Evolutionary conservation across 768 basidiomycete species (phyloP).

Genomic region (Lactarius trivialis): DNA sequence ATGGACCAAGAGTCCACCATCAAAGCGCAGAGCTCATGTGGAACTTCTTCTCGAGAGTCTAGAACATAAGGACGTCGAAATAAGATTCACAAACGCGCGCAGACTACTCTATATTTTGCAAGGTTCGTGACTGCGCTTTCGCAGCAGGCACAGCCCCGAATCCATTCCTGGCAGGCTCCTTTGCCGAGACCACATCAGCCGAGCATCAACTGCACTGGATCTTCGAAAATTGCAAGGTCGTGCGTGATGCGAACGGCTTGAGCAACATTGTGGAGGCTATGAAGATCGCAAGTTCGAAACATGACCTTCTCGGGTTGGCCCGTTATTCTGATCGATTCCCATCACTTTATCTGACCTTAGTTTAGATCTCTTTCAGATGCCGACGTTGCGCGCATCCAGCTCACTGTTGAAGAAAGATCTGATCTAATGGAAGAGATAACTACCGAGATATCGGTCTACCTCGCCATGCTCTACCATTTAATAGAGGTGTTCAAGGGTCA

Average conservation of each 20-base stretch:
- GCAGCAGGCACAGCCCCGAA: slow-evolving; percentile 6
- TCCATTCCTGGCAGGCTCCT: slow-evolving; percentile 53
- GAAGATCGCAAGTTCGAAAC: slow-evolving; percentile 83
- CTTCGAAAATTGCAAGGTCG: slow-evolving; percentile 85
- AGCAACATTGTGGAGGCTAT: slow-evolving; percentile 79
- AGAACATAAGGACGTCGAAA: slow-evolving; percentile 78
- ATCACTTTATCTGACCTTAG: slow-evolving; percentile 1
- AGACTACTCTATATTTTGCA: slow-evolving; percentile 87
- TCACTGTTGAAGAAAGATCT: slow-evolving; percentile 60
- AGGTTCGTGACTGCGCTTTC: slow-evolving; percentile 42
- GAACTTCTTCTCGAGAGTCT: slow-evolving; percentile 79
- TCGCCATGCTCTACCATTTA: slow-evolving; percentile 92
- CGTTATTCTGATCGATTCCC: background rate
- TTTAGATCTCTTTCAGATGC: slow-evolving; percentile 67
- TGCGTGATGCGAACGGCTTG: slow-evolving; percentile 78
- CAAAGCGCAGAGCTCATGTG: slow-evolving; percentile 64
- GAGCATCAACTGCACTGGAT: slow-evolving; percentile 96
- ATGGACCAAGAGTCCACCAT: slow-evolving; percentile 66
- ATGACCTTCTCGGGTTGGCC: slow-evolving; percentile 69
- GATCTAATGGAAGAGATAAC: slow-evolving; percentile 86
- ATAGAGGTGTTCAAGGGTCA: slow-evolving; percentile 91
- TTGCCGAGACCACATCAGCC: slow-evolving; percentile 83
- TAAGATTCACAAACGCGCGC: slow-evolving; percentile 81
- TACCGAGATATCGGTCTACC: slow-evolving; percentile 87
- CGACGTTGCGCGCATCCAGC: slow-evolving; percentile 64